These are phyloP conservation scores for Penicillium sp. DNA, from an alignment of 2,329 filamentous ascomycete genomes.

Conservation along the genomic window DNA sequence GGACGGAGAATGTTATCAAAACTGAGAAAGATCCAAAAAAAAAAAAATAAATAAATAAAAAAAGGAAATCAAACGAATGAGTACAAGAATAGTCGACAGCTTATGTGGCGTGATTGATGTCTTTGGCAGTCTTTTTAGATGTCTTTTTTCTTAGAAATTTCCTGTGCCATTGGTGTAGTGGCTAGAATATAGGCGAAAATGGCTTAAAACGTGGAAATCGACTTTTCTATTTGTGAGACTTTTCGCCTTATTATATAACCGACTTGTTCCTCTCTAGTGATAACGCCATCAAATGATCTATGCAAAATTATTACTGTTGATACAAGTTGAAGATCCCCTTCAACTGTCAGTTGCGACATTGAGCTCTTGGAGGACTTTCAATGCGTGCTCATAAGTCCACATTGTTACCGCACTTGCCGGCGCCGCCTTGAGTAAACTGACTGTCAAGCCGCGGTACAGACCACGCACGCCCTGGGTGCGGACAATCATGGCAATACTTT, in stretches of 20 bases:
- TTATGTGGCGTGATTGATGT: neutral
- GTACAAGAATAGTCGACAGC: neutral
- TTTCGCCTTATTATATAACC: neutral
- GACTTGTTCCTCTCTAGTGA: neutral
- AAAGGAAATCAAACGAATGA: neutral
- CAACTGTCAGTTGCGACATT: constrained; percentile 23
- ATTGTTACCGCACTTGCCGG: constrained; percentile 91
- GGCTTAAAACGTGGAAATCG: neutral
- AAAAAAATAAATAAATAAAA: neutral
- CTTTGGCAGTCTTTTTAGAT: neutral
- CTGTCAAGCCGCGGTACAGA: constrained; percentile 81
- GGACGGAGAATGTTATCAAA: neutral
- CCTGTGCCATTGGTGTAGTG: no score
- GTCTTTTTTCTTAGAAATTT: no score
- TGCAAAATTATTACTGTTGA: neutral
- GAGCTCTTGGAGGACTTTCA: constrained; percentile 58
- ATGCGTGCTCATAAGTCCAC: constrained; percentile 84
- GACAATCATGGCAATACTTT: constrained; percentile 68
- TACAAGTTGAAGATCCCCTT: neutral
- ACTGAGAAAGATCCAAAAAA: neutral
- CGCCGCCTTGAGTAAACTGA: constrained; percentile 88
- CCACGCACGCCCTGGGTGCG: constrained; percentile 72
- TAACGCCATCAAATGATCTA: constrained; percentile 9
- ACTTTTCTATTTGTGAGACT: neutral
- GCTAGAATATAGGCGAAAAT: no score